Conservation (phyloP, 805 yeast genomes). For the Cyberlindnera petersonii region DNA sequence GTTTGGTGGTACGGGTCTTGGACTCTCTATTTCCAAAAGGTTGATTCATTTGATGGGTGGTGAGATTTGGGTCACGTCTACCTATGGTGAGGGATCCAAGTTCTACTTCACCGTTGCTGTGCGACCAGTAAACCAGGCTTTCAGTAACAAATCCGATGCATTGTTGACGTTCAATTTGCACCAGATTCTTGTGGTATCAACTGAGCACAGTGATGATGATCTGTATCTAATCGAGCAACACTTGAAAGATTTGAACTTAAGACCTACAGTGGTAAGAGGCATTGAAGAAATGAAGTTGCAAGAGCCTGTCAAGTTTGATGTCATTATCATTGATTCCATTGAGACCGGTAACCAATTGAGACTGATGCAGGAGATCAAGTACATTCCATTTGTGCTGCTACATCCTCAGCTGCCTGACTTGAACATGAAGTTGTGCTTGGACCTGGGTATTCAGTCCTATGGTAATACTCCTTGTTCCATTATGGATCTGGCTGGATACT, state of each 20-base stretch:
- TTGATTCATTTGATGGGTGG: constrained; percentile 91
- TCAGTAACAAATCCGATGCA: constrained; percentile 61
- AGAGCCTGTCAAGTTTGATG: constrained; percentile 61
- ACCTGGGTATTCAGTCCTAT: constrained; percentile 80
- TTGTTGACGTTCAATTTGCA: constrained; percentile 70
- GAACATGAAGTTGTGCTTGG: constrained; percentile 78
- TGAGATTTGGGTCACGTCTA: constrained; percentile 85
- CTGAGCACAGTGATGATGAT: constrained; percentile 52
- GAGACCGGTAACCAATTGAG: constrained; percentile 70
- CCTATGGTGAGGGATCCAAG: constrained; percentile 78
- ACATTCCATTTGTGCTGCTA: constrained; percentile 76
- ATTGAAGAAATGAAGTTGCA: constrained; percentile 48
- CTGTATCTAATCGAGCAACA: constrained; percentile 45
- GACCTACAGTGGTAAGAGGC: constrained; percentile 52
- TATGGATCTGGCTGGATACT: constrained; percentile 74
- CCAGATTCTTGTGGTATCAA: constrained; percentile 65
- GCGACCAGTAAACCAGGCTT: constrained; percentile 60
- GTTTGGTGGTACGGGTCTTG: constrained; percentile 91
- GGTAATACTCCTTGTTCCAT: constrained; percentile 87
- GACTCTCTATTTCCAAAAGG: constrained; percentile 82
- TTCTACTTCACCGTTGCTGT: constrained; percentile 79
- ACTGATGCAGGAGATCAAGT: constrained; percentile 69
- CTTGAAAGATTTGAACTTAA: constrained; percentile 52
- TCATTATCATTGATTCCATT: constrained; percentile 79
- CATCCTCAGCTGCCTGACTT: constrained; percentile 73